Evolutionary conservation across 192 early-diverging fungal genomes (phyloP), one percentile per base, ranked within the genome.

Genomic region (Phlyctochytrium bullatum): DNA sequence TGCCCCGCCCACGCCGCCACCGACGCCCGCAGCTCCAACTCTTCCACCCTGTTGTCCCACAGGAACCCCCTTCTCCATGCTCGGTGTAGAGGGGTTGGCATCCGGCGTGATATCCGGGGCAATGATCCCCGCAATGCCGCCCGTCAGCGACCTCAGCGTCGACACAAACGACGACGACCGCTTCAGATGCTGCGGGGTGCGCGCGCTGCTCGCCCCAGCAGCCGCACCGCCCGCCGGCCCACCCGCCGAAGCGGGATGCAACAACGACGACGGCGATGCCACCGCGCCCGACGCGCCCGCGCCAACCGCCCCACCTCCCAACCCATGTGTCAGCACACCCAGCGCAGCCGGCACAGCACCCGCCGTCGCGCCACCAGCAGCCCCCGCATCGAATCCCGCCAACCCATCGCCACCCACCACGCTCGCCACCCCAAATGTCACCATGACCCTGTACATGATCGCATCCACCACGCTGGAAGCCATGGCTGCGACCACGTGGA

Each of bases 391-490:
- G 70, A 10, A 58, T 71, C 6, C 40, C 6, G 40, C 40, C 20
- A 6, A 6, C 20, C 40, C 40, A 47, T 47, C 40, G 10, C 40
- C 40, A 47, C 20, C 10, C 10, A 47, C 6, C 6, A 47, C 40
- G 20, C 10, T 20, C 6, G 6, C 10, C 10, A 20, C 10, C 20
- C 40, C 40, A 47, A 47, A 47, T 6, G 40, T 47, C 10, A 47
- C 40, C 40, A 47, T 47, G 40, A 47, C 40, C 40, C 40, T 47
- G 63, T 28, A 29, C 16, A 56, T 14, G 25, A 76, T 83, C 62
- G 79, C 65, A 71, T 98, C 96, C 40, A 95, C 89, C 0, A 94
- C 83, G 10, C 79, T 76, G 17, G 80, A 69, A 20, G 93, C 94
- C 3, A 81, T 66, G 28, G 75, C 63, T 6, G 92, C 80, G 2